A percentile compares a stretch with the other conserved stretches of the same genome.
Evolutionary conservation across 2,329 filamentous ascomycete species (phyloP).

Genomic region (Penicillium expansum): DNA sequence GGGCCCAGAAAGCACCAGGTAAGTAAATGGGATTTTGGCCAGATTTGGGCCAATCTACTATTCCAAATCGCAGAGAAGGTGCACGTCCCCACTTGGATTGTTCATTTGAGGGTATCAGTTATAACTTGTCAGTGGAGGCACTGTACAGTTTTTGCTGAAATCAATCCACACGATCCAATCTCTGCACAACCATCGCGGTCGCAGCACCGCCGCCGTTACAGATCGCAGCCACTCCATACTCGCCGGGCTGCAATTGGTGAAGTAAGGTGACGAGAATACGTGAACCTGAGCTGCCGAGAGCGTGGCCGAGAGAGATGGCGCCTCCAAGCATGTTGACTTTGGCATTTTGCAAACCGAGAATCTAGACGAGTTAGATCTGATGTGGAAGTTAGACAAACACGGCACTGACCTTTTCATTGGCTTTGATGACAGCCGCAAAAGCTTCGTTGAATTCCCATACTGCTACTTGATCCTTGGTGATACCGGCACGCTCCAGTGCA

Average conservation of each 20-base stretch:
- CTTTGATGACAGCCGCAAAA: constrained; percentile 91
- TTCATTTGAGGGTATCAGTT: constrained; percentile 15
- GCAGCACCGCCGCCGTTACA: constrained; percentile 96
- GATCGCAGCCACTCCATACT: constrained; percentile 94
- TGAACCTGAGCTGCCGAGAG: constrained; percentile 87
- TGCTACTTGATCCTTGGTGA: constrained; percentile 86
- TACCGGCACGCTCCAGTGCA: constrained; percentile 81
- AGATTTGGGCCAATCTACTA: not conserved
- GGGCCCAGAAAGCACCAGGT: not conserved
- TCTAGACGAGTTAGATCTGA: constrained; percentile 47
- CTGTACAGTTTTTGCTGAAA: not conserved
- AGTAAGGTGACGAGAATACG: constrained; percentile 85
- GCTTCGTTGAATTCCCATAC: constrained; percentile 99
- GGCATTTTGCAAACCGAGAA: constrained; percentile 74
- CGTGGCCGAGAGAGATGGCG: constrained; percentile 88
- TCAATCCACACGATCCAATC: constrained; percentile 57
- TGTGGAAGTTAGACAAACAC: not conserved
- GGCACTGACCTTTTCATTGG: constrained; percentile 73
- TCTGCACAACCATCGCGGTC: constrained; percentile 87
- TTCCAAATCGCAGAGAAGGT: not conserved
- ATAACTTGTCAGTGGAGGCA: not conserved
- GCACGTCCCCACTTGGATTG: not conserved
- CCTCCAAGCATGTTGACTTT: constrained; percentile 86
- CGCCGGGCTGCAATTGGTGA: constrained; percentile 85
- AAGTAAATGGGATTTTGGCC: not conserved